These are phyloP conservation scores for Paulownia fortunei DNA, from an alignment of 257 asterid genomes.

Conservation along the genomic window DNA sequence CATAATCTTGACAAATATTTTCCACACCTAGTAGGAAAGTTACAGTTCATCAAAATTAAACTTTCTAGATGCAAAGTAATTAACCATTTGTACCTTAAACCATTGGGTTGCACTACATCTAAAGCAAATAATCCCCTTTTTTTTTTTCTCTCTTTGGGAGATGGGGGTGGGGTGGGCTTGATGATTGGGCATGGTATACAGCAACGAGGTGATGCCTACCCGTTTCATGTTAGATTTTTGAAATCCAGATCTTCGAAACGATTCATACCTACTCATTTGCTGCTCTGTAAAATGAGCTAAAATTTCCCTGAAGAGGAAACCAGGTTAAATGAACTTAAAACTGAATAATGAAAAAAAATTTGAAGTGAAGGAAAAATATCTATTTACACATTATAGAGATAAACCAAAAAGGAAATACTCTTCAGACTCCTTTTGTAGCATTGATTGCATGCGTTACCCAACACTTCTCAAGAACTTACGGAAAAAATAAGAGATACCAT, in stretches of 20 bases:
- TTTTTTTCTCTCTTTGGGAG: neutral
- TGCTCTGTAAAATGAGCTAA: conserved; percentile 81
- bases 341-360: neutral
- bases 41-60: neutral
- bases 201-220: conserved; percentile 49
- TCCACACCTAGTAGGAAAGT: neutral
- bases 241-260: conserved; percentile 88
- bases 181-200: conserved; percentile 11
- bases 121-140: neutral
- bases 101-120: neutral
- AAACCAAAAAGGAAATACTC: neutral
- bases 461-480: neutral
- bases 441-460: conserved; percentile 13
- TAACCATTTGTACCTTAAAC: neutral
- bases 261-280: conserved; percentile 92
- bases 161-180: neutral
- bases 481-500: neutral
- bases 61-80: neutral
- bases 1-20: conserved; percentile 1
- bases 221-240: conserved; percentile 85
- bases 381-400: neutral
- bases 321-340: conserved; percentile 27
- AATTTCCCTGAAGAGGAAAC: conserved; percentile 57
- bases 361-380: neutral
- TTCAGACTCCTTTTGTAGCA: neutral